Evolutionary conservation across 164 flowering plant genomes (phyloP).

Genomic region (Stephania yunnanensis): DNA sequence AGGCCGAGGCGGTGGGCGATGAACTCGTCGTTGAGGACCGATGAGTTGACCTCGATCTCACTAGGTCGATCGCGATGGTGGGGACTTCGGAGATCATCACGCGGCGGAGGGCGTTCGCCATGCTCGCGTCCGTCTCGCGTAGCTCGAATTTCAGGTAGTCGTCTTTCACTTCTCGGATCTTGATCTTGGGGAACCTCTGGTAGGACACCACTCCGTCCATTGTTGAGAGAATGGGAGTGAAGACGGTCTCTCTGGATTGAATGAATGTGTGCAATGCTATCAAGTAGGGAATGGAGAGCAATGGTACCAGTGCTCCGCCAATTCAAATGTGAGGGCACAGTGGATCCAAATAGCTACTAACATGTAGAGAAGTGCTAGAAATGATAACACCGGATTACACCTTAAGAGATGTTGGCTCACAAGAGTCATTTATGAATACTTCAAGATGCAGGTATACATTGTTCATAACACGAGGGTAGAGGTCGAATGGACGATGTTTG

Average conservation of each 20-base stretch:
- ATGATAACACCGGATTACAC: no score
- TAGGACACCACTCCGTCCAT: conserved; percentile 47
- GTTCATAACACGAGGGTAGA: no score
- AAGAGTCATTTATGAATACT: no score
- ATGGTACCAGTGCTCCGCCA: no score
- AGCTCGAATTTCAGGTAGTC: conserved; percentile 92
- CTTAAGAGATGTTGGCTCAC: no score
- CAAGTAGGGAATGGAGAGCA: no score
- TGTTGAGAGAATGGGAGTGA: neutral
- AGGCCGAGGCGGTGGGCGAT: conserved; percentile 95
- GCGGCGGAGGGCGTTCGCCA: conserved; percentile 96
- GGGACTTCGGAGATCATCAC: conserved; percentile 96
- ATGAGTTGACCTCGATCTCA: conserved; percentile 95
- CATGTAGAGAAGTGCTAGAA: no score
- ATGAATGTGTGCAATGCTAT: no score
- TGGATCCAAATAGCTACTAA: no score
- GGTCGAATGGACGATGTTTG: no score
- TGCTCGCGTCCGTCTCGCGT: conserved; percentile 70
- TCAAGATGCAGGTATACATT: no score
- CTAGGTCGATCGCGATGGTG: conserved; percentile 88
- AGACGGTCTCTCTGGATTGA: neutral
- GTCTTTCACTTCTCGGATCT: conserved; percentile 70
- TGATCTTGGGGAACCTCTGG: conserved; percentile 79
- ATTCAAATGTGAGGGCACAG: no score
- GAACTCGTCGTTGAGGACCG: conserved; percentile 97